Evolutionary conservation across 352 stramenopile species (phyloP), one percentile per base, ranked within the genome.

Genomic region (Pseudoperonospora humuli): DNA sequence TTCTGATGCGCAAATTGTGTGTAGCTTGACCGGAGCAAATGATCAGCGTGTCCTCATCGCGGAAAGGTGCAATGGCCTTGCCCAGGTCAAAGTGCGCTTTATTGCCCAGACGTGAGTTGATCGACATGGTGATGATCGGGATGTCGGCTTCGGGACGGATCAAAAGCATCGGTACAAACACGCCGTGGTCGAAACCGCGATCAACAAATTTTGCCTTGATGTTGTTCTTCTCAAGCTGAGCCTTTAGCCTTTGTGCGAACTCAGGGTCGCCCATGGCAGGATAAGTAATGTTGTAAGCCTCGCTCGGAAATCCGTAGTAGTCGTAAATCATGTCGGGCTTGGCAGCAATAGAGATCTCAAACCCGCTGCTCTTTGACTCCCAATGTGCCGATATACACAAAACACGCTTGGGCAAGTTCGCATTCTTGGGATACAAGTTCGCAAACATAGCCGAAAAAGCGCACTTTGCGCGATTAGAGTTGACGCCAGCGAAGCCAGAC

Each of bases 121-220:
- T 61, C 24, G 75, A 93, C 34, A 96, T 56, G 25, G 66, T 75
- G 8, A 96, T 79, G 9, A 97, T 78, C 0, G 91, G 91, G 28
- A 97, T 81, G 43, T 96, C 70, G 3, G 82, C 86, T 23, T 92
- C 57, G 1, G 86, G 84, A 33, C 82, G 87, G 56, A 96, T 89
- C 23, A 96, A 39, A 47, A 91, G 81, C 42, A 97, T 67, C 5
- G 88, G 87, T n/a, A 97, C 72, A 52, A 96, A 97, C 10, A 93
- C 70, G 10, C 91, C 89, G 70, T 96, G 91, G 61, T 97, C 90
- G 43, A 83, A 95, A 3, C 84, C 84, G 19, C 88, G 69, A 11
- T 71, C 49, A 3, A 51, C 33, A 0, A 88, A 46, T 49, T 69
- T 50, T 6, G 64, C 62, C 11, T 41, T 40, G 24, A 96, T 76